Conservation (phyloP, 805 yeast species). For the Ogataea nitratoaversa region DNA sequence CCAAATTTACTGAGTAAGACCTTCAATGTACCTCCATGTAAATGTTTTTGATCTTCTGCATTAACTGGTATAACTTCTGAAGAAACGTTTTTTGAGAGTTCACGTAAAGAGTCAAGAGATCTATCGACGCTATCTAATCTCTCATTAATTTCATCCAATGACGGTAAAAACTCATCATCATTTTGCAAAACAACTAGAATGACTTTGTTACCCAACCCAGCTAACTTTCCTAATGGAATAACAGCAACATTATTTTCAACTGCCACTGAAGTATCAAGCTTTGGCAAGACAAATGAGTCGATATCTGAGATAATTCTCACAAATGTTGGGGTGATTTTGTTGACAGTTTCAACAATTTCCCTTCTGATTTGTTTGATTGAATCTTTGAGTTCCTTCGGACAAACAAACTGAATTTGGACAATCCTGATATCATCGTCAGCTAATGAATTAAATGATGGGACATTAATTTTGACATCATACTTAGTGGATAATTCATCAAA, state of each 20-base stretch:
- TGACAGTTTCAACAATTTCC: constrained; percentile 68
- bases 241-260: constrained; percentile 46
- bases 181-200: constrained; percentile 50
- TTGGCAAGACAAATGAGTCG: constrained; percentile 53
- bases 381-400: constrained; percentile 39
- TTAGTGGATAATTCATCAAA: constrained; percentile 42
- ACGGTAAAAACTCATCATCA: constrained; percentile 71
- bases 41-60: constrained; percentile 50
- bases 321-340: constrained; percentile 63
- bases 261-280: constrained; percentile 43
- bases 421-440: constrained; percentile 34
- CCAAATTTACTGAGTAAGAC: constrained; percentile 29
- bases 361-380: constrained; percentile 62
- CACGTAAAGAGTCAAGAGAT: constrained; percentile 55
- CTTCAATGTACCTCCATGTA: constrained; percentile 56
- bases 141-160: constrained; percentile 53
- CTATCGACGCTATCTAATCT: constrained; percentile 51
- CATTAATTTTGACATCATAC: constrained; percentile 39
- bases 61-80: constrained; percentile 49
- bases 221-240: constrained; percentile 52
- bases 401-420: constrained; percentile 61
- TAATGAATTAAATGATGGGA: constrained; percentile 45
- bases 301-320: constrained; percentile 58
- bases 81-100: constrained; percentile 49
- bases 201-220: constrained; percentile 41